A percentile compares a stretch with the other conserved stretches of the same genome.
Conservation (phyloP, 441 rosid species). For the Pelargonium fulgidum region DNA sequence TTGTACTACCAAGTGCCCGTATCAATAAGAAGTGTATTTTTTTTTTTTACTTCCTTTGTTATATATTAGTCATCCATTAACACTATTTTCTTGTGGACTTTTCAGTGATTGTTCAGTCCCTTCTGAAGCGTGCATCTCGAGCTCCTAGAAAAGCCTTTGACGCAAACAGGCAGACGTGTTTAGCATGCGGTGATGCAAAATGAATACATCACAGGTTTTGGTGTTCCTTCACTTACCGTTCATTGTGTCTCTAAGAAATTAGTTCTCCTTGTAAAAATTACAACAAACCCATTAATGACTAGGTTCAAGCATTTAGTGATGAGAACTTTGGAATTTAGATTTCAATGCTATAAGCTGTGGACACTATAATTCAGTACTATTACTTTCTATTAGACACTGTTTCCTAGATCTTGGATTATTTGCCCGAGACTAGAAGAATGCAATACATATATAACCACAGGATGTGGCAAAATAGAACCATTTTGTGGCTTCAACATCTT, state of each 20-base stretch:
- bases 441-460: not conserved
- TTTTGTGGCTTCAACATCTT: not conserved
- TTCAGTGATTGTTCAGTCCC: not conserved
- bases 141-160: not conserved
- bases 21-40: too few species aligned
- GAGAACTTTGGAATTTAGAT: too few species aligned
- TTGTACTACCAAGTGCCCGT: not conserved
- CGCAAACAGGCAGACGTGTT: not conserved
- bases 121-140: not conserved
- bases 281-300: not conserved
- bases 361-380: not conserved
- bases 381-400: not conserved
- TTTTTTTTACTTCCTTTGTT: too few species aligned
- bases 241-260: not conserved
- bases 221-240: not conserved
- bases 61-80: not conserved
- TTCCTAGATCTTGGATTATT: not conserved
- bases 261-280: not conserved
- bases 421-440: not conserved
- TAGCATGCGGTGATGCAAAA: conserved; percentile 8
- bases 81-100: not conserved
- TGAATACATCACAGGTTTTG: conserved; percentile 6
- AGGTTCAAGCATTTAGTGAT: not conserved
- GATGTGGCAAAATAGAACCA: not conserved
- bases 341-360: not conserved